phyloP scores from a whole-genome alignment of 805 yeast species.

The Dipodascus albidus region DNA sequence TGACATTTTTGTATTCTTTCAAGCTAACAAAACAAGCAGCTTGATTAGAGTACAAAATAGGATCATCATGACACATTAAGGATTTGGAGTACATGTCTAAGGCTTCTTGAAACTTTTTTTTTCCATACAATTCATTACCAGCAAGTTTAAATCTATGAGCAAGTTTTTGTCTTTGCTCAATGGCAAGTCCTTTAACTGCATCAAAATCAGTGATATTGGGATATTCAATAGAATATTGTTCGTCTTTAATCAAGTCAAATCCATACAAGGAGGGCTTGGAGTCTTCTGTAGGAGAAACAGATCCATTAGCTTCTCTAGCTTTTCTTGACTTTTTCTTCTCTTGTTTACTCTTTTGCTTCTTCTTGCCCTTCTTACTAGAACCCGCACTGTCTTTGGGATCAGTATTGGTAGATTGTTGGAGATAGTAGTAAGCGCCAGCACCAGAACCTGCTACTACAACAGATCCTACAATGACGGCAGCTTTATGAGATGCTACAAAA shows the following conservation, averaged over 20 bases:
- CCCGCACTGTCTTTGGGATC: not conserved
- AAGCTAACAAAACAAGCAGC: slow-evolving; percentile 90
- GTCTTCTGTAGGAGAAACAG: not conserved
- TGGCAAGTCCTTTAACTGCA: slow-evolving; percentile 15
- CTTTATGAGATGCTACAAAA: not conserved
- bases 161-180: slow-evolving; percentile 32
- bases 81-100: slow-evolving; percentile 73
- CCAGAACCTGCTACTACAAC: not conserved
- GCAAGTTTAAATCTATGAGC: slow-evolving; percentile 76
- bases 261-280: slow-evolving; percentile 12
- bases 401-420: not conserved
- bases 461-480: slow-evolving; percentile 1
- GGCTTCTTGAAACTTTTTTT: slow-evolving; percentile 53
- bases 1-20: slow-evolving; percentile 68
- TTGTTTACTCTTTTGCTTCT: not conserved
- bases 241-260: slow-evolving; percentile 16
- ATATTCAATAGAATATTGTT: slow-evolving; percentile 22
- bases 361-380: not conserved
- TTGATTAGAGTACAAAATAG: slow-evolving; percentile 88
- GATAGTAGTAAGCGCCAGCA: not conserved
- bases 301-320: slow-evolving; percentile 2
- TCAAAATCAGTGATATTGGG: slow-evolving; percentile 23
- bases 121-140: slow-evolving; percentile 64
- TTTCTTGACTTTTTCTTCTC: slow-evolving; percentile 2
- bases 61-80: slow-evolving; percentile 61